These are phyloP conservation scores for Protomyces inouyei DNA, from an alignment of 1,139 yeast genomes.

Conservation along the genomic window DNA sequence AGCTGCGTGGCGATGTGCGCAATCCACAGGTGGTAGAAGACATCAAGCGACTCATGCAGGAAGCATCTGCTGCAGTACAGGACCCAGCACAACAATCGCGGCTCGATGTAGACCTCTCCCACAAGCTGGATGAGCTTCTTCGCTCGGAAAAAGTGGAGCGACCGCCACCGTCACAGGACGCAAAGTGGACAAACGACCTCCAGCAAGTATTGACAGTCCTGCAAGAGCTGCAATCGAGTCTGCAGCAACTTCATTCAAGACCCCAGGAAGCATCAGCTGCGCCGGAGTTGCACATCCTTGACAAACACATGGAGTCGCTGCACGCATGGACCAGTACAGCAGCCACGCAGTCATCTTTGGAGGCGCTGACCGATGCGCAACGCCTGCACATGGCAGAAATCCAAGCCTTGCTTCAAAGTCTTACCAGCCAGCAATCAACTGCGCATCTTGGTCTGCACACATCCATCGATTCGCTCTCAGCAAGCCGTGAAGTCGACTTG, in stretches of 20 bases:
- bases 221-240: not conserved
- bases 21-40: conserved; percentile 22
- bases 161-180: not conserved
- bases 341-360: not conserved
- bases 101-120: conserved; percentile 7
- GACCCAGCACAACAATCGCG: conserved; percentile 7
- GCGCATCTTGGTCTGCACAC: not conserved
- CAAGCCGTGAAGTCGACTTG: not conserved
- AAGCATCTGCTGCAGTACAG: not conserved
- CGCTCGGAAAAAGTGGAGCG: not conserved
- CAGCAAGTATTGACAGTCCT: not conserved
- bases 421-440: not conserved
- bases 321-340: not conserved
- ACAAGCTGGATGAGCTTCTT: conserved; percentile 13
- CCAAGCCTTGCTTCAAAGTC: not conserved
- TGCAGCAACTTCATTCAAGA: not conserved
- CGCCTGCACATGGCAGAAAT: not conserved
- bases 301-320: not conserved
- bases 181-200: not conserved
- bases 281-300: no score
- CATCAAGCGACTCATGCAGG: conserved; percentile 15
- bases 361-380: not conserved
- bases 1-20: conserved; percentile 17
- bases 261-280: not conserved
- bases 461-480: not conserved